Evolutionary conservation across 208 protist genomes (phyloP), one percentile per base, ranked within the genome.

Genomic region (Spongospora subterranea): DNA sequence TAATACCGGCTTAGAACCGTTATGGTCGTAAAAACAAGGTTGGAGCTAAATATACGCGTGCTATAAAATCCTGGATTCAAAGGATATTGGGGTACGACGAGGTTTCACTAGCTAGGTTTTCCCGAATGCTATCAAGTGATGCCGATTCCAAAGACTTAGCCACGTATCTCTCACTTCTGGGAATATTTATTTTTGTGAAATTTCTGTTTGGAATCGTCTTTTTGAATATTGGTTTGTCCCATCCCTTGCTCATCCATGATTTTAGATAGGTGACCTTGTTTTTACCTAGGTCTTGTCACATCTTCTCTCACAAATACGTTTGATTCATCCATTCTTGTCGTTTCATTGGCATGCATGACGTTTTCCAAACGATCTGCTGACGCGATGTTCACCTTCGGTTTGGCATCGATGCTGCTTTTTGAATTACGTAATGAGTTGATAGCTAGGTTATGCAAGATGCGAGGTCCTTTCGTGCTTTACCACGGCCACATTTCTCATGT

Each of bases 31-130:
- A n/a, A n/a, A n/a, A n/a, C n/a, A n/a, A n/a, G n/a, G n/a, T n/a
- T n/a, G n/a, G n/a, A n/a, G n/a, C n/a, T n/a, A n/a, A n/a, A 65
- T 65, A 29, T 17, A 65, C 54, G 54, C 54, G 54, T 29, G 54
- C 54, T 17, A 29, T 82, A n/a, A 6, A 35, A 43, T 35, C 71
- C 6, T 43, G n/a, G 71, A 43, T 43, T 17, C 71, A 43, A 82
- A 6, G 71, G 17, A 6, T 82, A n/a, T n/a, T 82, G 35, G 71
- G 71, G 6, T 43, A 39, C 71, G 71, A 82, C 71, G 35, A 82
- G 71, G 71, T 82, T 35, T 82, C 71, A 6, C 6, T 82, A n/a
- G 71, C 17, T 13, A 82, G 71, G 71, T 82, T 82, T 43, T 82
- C 71, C 6, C 71, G 71, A 20, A 82, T 43, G 6, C 6, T 43